Base-by-base conservation (phyloP, 108 stramenopile species). In the Skeletonema grethae region DNA sequence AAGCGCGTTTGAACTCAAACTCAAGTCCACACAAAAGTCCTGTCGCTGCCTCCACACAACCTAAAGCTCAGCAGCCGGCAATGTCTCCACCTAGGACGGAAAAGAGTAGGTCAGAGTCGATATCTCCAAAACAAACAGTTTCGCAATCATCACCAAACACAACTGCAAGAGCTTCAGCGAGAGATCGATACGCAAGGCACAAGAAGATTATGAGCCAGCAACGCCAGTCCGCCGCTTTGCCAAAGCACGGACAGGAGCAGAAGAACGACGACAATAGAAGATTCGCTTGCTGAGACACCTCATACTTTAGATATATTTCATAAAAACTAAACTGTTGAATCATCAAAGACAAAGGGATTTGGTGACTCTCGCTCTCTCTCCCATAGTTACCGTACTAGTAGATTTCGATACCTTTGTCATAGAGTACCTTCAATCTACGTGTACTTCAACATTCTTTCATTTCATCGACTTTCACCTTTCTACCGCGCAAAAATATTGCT, bases 121-220 rank as follows among this genome's bases (percentile, higher is more conserved):
- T 20, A 35, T 35, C 29, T 32, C 20, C 7, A 67, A 29, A 22
- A 31, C 18, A 16, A 12, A 34, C 31, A 1, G 35, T 4, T 35
- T 35, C 31, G 58, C 35, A 38, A 12, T 34, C 55, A 24, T 69
- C 67, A 24, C 64, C 68, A 16, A 69, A 69, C 55, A 1, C 68
- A 15, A 69, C 16, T 22, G 55, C 76, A 4, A 72, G 71, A 32
- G 68, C 76, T n/a, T 39, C 68, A 12, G 76, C 76, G 10, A 63
- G 76, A 58, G 76, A 76, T 25, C 68, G 76, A 48, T 76, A 76
- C 45, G 76, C 76, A n/a, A 63, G 68, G 24, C 76, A 76, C 55
- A 69, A 69, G 53, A 69, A 59, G 63, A 56, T 76, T 38, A 62
- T 69, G 50, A 43, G 38, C 35, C 50, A 76, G 45, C 50, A 53